Evolutionary conservation across 495 filamentous ascomycete species (phyloP).

Genomic region (Penicillium angulare): DNA sequence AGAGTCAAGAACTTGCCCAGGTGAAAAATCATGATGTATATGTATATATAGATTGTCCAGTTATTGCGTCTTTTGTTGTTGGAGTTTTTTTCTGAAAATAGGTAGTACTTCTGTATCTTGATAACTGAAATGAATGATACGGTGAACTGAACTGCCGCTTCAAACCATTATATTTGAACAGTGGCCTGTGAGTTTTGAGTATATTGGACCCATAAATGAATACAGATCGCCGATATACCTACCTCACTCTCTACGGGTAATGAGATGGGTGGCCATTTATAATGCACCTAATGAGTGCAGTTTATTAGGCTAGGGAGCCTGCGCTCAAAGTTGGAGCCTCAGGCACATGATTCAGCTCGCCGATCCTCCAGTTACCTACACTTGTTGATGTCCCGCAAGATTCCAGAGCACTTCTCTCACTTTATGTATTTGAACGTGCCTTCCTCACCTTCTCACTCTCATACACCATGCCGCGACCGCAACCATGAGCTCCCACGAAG

Average conservation of each 20-base stretch:
- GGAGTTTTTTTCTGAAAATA: too few relatives aligned
- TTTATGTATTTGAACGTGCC: neutral
- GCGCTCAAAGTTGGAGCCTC: neutral
- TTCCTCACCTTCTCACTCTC: neutral
- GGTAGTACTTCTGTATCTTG: too few relatives aligned
- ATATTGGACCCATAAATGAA: too few relatives aligned
- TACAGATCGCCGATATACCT: too few relatives aligned
- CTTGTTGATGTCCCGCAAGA: conserved; percentile 1
- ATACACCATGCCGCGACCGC: conserved; percentile 33
- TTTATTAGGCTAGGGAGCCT: neutral
- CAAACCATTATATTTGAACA: too few relatives aligned
- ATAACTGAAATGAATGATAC: too few relatives aligned
- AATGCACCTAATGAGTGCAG: neutral
- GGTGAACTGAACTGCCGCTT: too few relatives aligned
- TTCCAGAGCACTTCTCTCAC: neutral
- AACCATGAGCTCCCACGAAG: conserved; percentile 53
- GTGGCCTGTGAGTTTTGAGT: too few relatives aligned
- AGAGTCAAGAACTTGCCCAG: too few relatives aligned
- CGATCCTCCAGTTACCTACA: conserved; percentile 1
- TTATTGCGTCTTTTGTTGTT: too few relatives aligned
- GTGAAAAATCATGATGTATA: too few relatives aligned
- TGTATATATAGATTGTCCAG: too few relatives aligned
- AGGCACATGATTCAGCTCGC: neutral
- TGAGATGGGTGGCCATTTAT: neutral
- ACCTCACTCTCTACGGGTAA: neutral